phyloP scores from a whole-genome alignment of 208 protist species.

The Naegleria gruberi region DNA sequence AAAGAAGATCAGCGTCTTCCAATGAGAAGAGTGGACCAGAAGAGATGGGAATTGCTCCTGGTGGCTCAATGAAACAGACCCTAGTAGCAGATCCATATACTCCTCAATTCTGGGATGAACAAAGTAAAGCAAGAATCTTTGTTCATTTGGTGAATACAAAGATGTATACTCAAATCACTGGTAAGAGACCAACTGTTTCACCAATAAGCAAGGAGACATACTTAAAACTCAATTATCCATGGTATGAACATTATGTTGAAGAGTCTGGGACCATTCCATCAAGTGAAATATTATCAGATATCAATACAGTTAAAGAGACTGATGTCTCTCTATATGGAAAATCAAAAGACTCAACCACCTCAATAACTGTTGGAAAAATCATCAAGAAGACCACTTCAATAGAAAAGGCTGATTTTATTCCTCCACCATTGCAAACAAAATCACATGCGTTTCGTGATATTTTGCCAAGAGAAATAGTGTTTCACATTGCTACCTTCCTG shows the following conservation, averaged over 20 bases:
- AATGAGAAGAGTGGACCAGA: too few species aligned
- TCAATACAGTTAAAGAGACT: not conserved
- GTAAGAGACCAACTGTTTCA: not conserved
- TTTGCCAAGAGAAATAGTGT: too few species aligned
- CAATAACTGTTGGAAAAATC: too few species aligned
- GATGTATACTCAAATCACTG: not conserved
- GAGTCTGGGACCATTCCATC: not conserved
- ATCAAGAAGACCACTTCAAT: too few species aligned
- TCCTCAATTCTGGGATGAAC: not conserved
- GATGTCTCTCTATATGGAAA: too few species aligned
- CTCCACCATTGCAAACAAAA: too few species aligned
- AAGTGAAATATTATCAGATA: not conserved
- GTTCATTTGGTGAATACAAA: not conserved
- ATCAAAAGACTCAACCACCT: too few species aligned
- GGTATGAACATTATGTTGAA: not conserved
- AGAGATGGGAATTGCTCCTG: not conserved
- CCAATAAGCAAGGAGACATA: not conserved
- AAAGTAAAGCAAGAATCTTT: not conserved
- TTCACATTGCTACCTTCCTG: too few species aligned
- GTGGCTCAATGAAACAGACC: not conserved
- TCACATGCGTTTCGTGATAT: too few species aligned
- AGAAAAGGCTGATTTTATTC: too few species aligned
- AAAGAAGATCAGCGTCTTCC: too few species aligned
- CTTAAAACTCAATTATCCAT: not conserved
- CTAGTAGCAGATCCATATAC: slow-evolving; percentile 3